Evolutionary conservation across 805 yeast genomes (phyloP).

Genomic region (Candida namnaoensis): DNA sequence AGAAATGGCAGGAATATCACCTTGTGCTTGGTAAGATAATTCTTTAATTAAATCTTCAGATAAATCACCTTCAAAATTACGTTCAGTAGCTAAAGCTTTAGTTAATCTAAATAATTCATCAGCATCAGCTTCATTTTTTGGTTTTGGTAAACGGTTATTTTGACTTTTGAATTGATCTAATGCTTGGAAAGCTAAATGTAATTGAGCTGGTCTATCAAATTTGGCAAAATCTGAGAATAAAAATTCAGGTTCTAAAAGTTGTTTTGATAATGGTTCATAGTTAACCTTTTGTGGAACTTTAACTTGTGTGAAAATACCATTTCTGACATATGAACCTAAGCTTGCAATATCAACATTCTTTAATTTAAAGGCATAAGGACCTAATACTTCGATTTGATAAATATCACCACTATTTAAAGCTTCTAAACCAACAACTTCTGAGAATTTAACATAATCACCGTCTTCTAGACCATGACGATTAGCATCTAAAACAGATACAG

Average conservation of each 20-base stretch:
- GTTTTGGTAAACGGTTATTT: slow-evolving; percentile 63
- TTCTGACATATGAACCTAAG: slow-evolving; percentile 62
- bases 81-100: slow-evolving; percentile 47
- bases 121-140: slow-evolving; percentile 71
- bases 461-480: slow-evolving; percentile 90
- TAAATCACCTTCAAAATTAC: slow-evolving; percentile 49
- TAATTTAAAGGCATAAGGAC: slow-evolving; percentile 90
- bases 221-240: slow-evolving; percentile 86
- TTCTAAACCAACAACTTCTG: slow-evolving; percentile 78
- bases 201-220: slow-evolving; percentile 84
- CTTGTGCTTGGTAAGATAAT: slow-evolving; percentile 77
- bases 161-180: slow-evolving; percentile 66
- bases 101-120: slow-evolving; percentile 52
- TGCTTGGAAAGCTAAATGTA: slow-evolving; percentile 90
- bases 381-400: slow-evolving; percentile 73
- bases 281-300: slow-evolving; percentile 63
- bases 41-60: slow-evolving; percentile 62
- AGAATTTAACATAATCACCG: slow-evolving; percentile 81
- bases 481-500: slow-evolving; percentile 89
- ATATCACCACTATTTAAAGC: slow-evolving; percentile 67
- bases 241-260: slow-evolving; percentile 71
- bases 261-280: slow-evolving; percentile 58
- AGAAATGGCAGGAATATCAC: slow-evolving; percentile 83
- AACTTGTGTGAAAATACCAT: slow-evolving; percentile 90
- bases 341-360: slow-evolving; percentile 35